These are phyloP conservation scores for Lepidium aucheri DNA, from an alignment of 345 rosid genomes.

Conservation along the genomic window DNA sequence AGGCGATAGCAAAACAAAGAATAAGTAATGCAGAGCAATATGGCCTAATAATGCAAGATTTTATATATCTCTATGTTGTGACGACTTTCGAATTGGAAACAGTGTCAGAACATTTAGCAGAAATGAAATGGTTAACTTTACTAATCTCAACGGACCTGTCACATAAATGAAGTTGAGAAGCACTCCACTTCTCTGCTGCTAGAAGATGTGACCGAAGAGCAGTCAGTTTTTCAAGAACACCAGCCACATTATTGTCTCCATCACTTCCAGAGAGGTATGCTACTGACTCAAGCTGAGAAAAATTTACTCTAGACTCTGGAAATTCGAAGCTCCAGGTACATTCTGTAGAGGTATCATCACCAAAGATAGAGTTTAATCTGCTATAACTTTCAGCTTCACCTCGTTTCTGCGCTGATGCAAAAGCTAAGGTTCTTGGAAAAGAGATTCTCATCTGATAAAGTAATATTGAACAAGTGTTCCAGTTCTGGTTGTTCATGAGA, in stretches of 20 bases:
- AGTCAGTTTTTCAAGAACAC: conserved; percentile 41
- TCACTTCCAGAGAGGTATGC: conserved; percentile 13
- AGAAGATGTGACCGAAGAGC: conserved; percentile 50
- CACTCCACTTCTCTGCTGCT: conserved; percentile 63
- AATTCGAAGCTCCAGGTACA: conserved; percentile 13
- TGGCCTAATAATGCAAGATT: background rate
- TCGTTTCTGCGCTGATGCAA: conserved; percentile 19
- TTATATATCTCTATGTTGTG: background rate
- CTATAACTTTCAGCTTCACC: conserved; percentile 24
- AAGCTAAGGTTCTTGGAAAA: conserved; percentile 24
- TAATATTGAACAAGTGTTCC: background rate
- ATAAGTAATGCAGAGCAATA: background rate
- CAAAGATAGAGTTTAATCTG: conserved; percentile 16
- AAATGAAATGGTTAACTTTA: background rate
- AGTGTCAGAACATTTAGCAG: background rate
- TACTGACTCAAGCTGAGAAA: conserved; percentile 16
- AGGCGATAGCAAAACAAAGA: background rate
- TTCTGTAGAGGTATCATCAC: conserved; percentile 19
- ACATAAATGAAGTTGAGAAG: conserved; percentile 45
- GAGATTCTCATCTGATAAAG: background rate
- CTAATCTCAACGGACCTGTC: conserved; percentile 35
- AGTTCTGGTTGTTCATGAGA: background rate
- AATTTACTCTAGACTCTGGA: conserved; percentile 21
- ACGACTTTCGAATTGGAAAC: background rate
- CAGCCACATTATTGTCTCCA: conserved; percentile 20